phyloP scores from a whole-genome alignment of 495 filamentous ascomycete species.

The Cetradonia linearis region DNA sequence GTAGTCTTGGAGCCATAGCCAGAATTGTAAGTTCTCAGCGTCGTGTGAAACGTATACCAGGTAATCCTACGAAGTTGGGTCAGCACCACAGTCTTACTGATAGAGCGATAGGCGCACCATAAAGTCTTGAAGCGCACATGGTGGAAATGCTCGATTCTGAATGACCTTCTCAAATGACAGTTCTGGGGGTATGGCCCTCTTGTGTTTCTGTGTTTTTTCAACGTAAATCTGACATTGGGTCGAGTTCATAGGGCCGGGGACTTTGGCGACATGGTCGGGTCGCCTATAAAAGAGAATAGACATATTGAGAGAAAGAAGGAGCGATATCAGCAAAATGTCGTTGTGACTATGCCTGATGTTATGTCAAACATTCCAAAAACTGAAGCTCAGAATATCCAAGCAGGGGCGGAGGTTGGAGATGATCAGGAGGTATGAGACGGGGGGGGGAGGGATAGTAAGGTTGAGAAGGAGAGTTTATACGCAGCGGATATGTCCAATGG shows the following conservation, averaged over 20 bases:
- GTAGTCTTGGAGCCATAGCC: slow-evolving; percentile 42
- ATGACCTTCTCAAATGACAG: slow-evolving; percentile 38
- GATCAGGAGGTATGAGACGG: not conserved
- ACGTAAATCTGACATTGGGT: slow-evolving; percentile 28
- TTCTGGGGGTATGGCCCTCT: slow-evolving; percentile 31
- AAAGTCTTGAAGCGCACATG: slow-evolving; percentile 39
- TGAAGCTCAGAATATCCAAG: not conserved
- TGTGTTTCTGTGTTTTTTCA: slow-evolving; percentile 25
- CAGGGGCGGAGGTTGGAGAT: not conserved
- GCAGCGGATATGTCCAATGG: not conserved
- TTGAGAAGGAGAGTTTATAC: not conserved
- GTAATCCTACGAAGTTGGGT: slow-evolving; percentile 33
- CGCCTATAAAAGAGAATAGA: slow-evolving; percentile 30
- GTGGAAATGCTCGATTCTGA: slow-evolving; percentile 35
- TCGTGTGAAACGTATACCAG: slow-evolving; percentile 37
- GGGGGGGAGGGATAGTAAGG: not conserved
- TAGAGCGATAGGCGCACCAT: slow-evolving; percentile 22
- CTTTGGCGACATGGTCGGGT: slow-evolving; percentile 26
- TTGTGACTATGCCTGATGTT: not conserved
- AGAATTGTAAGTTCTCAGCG: slow-evolving; percentile 45
- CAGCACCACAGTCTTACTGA: not conserved
- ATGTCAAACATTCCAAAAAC: not conserved
- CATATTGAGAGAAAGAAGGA: slow-evolving; percentile 17
- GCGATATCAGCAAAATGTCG: not conserved
- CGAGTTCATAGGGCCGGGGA: slow-evolving; percentile 25